Evolutionary conservation across 768 basidiomycete species (phyloP).

Genomic region (Clitopilus hobsonii): DNA sequence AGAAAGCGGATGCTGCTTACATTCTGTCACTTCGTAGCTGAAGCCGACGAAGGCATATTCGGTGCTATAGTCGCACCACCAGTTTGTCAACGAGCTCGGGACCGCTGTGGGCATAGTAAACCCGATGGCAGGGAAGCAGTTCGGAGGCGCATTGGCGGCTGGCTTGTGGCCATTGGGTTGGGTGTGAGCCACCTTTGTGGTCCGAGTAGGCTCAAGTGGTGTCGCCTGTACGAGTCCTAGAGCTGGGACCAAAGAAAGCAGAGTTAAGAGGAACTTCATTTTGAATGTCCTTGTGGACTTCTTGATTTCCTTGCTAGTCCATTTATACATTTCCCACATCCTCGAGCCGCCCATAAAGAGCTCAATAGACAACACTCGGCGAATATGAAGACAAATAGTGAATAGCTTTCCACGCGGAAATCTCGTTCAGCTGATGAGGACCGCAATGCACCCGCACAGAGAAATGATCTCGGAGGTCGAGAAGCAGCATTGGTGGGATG

Average conservation of each 20-base stretch:
- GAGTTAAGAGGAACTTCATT: neutral
- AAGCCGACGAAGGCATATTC: conserved; percentile 79
- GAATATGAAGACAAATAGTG: neutral
- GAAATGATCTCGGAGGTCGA: neutral
- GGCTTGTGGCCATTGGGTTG: conserved; percentile 3
- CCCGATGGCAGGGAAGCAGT: conserved; percentile 18
- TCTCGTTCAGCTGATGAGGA: neutral
- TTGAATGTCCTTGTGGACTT: neutral
- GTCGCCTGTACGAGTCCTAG: conserved; percentile 1
- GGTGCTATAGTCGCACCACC: conserved; percentile 61
- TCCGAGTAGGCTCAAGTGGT: conserved; percentile 10
- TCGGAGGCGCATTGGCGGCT: conserved; percentile 6
- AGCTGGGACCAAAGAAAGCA: neutral
- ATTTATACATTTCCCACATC: neutral
- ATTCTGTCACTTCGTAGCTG: conserved; percentile 68
- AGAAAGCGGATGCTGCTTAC: conserved; percentile 37
- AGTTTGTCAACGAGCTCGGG: conserved; percentile 40
- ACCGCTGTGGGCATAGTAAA: conserved; percentile 44
- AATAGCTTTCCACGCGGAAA: neutral
- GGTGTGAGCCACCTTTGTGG: neutral
- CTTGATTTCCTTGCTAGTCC: neutral
- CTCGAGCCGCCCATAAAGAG: neutral
- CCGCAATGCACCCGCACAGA: neutral
- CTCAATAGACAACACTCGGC: neutral
- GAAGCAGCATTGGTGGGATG: neutral